Conservation (phyloP, 371 early-diverging fungal genomes). For the Apophysomyces ossiformis region DNA sequence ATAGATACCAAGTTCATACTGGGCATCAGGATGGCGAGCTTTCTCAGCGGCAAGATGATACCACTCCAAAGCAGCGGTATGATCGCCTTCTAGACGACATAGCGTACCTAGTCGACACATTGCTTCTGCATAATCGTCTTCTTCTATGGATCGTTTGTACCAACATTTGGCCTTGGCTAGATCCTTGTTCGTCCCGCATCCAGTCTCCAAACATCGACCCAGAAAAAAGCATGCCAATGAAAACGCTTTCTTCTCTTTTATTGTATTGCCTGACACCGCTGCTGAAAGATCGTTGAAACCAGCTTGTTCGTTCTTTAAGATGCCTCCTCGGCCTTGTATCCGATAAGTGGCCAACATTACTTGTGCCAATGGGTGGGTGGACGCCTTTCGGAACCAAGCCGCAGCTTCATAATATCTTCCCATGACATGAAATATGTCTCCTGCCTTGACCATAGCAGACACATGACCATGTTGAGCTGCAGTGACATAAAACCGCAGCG, state of each 20-base stretch:
- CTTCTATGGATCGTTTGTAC: conserved; percentile 16
- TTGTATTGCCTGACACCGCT: not conserved
- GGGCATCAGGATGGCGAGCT: conserved; percentile 27
- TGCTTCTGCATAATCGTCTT: conserved; percentile 23
- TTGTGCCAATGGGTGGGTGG: conserved; percentile 6
- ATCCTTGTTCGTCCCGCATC: conserved; percentile 14
- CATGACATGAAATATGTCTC: conserved; percentile 9
- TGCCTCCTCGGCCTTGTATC: conserved; percentile 9
- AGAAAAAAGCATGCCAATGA: conserved; percentile 25
- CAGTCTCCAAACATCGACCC: conserved; percentile 31
- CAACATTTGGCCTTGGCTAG: conserved; percentile 13
- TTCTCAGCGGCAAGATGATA: conserved; percentile 19
- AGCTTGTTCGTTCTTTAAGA: not conserved
- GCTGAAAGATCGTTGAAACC: not conserved
- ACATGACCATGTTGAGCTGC: conserved; percentile 7
- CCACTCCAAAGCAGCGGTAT: conserved; percentile 15
- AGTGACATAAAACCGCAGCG: conserved; percentile 5
- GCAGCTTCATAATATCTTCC: conserved; percentile 9
- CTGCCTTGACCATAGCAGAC: conserved; percentile 13
- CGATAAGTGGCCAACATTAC: conserved; percentile 13
- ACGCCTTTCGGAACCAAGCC: conserved; percentile 12
- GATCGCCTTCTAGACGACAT: conserved; percentile 8
- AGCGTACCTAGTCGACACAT: conserved; percentile 33
- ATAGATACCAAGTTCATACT: conserved; percentile 37
- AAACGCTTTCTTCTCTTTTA: not conserved